Conservation (phyloP, 2,329 filamentous ascomycete species). For the Clonostachys rosea region DNA sequence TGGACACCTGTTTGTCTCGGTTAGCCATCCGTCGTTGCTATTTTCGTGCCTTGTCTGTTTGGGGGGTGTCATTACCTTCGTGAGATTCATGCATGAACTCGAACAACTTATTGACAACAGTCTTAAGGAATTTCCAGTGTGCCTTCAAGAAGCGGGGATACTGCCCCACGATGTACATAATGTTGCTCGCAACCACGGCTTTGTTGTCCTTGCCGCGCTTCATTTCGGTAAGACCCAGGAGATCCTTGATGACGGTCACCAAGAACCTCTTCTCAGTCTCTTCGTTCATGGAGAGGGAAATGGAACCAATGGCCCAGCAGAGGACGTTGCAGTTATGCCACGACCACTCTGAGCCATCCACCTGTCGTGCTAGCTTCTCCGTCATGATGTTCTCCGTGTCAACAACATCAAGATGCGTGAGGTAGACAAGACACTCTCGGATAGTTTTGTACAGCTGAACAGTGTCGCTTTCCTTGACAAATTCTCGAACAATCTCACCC, state of each 20-base stretch:
- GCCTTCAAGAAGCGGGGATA: conserved; percentile 98
- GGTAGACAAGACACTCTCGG: conserved; percentile 90
- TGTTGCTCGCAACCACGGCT: conserved; percentile 96
- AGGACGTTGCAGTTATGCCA: conserved; percentile 99
- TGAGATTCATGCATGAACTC: conserved; percentile 99
- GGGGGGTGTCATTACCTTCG: conserved; percentile 56
- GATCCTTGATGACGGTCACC: conserved; percentile 97
- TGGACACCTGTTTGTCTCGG: conserved; percentile 64
- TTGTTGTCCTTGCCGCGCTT: conserved; percentile 99
- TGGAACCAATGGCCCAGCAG: conserved; percentile 98
- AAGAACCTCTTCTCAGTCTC: conserved; percentile 98
- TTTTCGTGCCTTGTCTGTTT: neutral
- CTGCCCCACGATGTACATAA: conserved; percentile 99
- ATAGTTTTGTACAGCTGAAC: conserved; percentile 99
- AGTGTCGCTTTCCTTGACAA: conserved; percentile 98
- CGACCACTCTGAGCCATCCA: conserved; percentile 95
- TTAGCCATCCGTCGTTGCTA: neutral
- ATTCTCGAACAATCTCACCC: conserved; percentile 97
- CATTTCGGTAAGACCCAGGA: conserved; percentile 96
- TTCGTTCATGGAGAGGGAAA: conserved; percentile 98
- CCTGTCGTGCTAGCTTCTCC: conserved; percentile 91
- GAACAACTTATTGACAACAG: conserved; percentile 98
- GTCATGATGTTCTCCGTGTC: conserved; percentile 99
- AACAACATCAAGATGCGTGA: conserved; percentile 94
- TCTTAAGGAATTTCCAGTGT: conserved; percentile 99